Evolutionary conservation across 2,329 filamentous ascomycete genomes (phyloP).

Genomic region (Dactylella cylindrospora): DNA sequence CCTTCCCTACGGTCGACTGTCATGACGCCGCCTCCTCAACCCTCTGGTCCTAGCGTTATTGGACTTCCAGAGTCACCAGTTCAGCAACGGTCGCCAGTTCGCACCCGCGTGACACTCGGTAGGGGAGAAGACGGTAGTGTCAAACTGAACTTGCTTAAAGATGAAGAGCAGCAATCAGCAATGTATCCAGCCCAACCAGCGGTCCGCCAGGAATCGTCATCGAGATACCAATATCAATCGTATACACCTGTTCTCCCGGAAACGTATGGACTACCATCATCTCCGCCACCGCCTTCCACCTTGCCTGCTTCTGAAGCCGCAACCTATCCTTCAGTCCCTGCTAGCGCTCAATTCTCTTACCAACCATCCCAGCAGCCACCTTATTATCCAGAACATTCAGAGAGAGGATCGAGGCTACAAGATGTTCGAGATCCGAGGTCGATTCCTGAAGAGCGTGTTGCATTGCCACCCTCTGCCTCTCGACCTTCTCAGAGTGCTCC

Average conservation of each 20-base stretch:
- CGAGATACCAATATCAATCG: constrained; percentile 1
- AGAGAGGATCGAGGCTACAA: constrained; percentile 11
- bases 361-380: constrained; percentile 7
- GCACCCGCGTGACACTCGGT: constrained; percentile 27
- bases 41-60: constrained; percentile 19
- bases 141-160: constrained; percentile 22
- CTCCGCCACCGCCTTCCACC: constrained; percentile 28
- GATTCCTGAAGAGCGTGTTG: constrained; percentile 7
- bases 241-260: constrained; percentile 15
- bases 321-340: constrained; percentile 26
- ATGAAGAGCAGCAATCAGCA: not conserved
- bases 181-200: not conserved
- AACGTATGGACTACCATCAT: constrained; percentile 21
- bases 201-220: constrained; percentile 2
- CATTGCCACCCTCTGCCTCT: constrained; percentile 15
- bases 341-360: constrained; percentile 19
- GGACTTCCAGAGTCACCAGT: constrained; percentile 20
- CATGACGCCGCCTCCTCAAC: constrained; percentile 19
- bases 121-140: constrained; percentile 22
- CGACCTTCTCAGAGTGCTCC: constrained; percentile 21
- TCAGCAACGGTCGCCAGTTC: constrained; percentile 7
- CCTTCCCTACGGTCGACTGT: constrained; percentile 28
- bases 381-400: constrained; percentile 2
- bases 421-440: constrained; percentile 12
- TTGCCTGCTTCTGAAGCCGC: constrained; percentile 14